A percentile compares a stretch with the other conserved stretches of the same genome.
phyloP scores from a whole-genome alignment of 805 yeast species.

The Martiniozyma abietophila region DNA sequence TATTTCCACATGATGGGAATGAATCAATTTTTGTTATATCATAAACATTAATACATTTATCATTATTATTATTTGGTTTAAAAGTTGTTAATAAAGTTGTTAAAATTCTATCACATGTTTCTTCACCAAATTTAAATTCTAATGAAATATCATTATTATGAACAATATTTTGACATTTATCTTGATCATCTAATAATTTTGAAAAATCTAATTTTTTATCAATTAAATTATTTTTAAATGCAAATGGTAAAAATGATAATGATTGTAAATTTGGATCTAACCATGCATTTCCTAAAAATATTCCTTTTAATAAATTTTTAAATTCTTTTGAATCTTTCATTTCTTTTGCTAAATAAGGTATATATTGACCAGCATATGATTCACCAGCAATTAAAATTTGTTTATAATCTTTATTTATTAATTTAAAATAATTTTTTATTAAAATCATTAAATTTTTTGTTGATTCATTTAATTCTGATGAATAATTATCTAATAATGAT shows the following conservation, averaged over 20 bases:
- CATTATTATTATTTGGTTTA: slow-evolving; percentile 16
- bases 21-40: slow-evolving; percentile 63
- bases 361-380: slow-evolving; percentile 94
- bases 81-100: slow-evolving; percentile 26
- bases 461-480: slow-evolving; percentile 46
- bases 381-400: slow-evolving; percentile 85
- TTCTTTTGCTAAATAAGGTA: slow-evolving; percentile 74
- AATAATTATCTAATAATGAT: slow-evolving; percentile 32
- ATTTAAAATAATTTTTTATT: slow-evolving; percentile 50
- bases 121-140: slow-evolving; percentile 15
- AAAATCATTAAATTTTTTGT: slow-evolving; percentile 56
- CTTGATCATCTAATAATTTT: slow-evolving; percentile 39
- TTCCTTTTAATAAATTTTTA: slow-evolving; percentile 43
- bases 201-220: slow-evolving; percentile 26
- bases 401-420: slow-evolving; percentile 58
- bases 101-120: slow-evolving; percentile 34
- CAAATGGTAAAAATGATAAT: slow-evolving; percentile 67
- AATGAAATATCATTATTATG: slow-evolving; percentile 18
- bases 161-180: slow-evolving; percentile 49
- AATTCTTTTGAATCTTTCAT: slow-evolving; percentile 37
- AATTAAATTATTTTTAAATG: slow-evolving; percentile 50
- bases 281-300: slow-evolving; percentile 91
- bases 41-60: slow-evolving; percentile 76
- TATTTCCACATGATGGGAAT: slow-evolving; percentile 82
- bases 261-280: slow-evolving; percentile 82